Percentiles rank a stretch among this genome's conserved stretches.
phyloP scores from a whole-genome alignment of 768 basidiomycete species.

The Mycena pura region DNA sequence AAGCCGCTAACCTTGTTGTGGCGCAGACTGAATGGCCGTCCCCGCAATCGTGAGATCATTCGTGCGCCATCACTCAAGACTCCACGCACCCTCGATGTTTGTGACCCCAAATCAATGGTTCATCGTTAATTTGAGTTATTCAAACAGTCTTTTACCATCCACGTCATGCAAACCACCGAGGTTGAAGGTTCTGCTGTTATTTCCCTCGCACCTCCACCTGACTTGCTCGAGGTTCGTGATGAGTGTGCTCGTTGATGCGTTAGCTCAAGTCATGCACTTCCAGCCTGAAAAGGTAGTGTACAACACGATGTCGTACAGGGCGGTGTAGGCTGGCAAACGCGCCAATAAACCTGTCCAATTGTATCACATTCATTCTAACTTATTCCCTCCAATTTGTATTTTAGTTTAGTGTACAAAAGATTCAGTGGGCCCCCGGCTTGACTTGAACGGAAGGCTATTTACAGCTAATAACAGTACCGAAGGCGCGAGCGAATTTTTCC shows the following conservation, averaged over 20 bases:
- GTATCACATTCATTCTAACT: too few relatives aligned
- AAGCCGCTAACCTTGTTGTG: background rate
- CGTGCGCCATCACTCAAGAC: constrained; percentile 11
- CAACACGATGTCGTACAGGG: background rate
- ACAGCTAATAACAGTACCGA: too few relatives aligned
- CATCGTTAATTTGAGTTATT: too few relatives aligned
- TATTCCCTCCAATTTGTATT: too few relatives aligned
- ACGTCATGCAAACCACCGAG: constrained; percentile 4
- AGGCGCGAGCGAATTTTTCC: too few relatives aligned
- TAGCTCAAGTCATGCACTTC: too few relatives aligned
- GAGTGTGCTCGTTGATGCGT: background rate
- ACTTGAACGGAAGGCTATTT: too few relatives aligned
- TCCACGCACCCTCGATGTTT: background rate
- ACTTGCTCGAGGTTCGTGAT: constrained; percentile 15
- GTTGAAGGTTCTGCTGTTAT: background rate
- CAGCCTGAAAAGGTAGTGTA: constrained; percentile 14
- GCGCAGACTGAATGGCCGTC: constrained; percentile 11
- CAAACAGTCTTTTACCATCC: background rate
- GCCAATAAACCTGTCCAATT: too few relatives aligned
- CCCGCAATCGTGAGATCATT: background rate
- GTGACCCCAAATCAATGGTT: background rate
- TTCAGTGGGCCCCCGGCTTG: too few relatives aligned
- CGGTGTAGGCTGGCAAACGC: background rate
- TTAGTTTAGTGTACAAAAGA: too few relatives aligned
- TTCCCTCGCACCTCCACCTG: background rate